These are phyloP conservation scores for Diutina scorzettiae DNA, from an alignment of 1,139 yeast species.

Conservation along the genomic window DNA sequence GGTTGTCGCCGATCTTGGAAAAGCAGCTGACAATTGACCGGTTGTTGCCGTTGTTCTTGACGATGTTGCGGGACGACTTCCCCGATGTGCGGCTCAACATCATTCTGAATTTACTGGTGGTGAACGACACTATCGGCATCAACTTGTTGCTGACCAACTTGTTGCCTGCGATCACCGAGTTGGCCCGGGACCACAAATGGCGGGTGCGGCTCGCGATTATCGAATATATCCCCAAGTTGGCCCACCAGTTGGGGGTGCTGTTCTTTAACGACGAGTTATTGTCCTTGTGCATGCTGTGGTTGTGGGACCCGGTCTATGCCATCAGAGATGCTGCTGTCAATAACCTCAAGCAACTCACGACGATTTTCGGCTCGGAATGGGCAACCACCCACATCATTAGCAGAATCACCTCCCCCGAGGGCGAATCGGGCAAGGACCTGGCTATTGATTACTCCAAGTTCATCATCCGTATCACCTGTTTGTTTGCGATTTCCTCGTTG, in stretches of 20 bases:
- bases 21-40: conserved; percentile 76
- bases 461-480: conserved; percentile 82
- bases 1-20: conserved; percentile 77
- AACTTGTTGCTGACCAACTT: conserved; percentile 75
- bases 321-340: conserved; percentile 93
- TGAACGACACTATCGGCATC: conserved; percentile 90
- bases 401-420: conserved; percentile 38
- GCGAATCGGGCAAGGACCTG: conserved; percentile 10
- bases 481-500: conserved; percentile 75
- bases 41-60: conserved; percentile 76
- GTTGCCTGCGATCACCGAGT: conserved; percentile 90
- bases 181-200: conserved; percentile 97
- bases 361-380: conserved; percentile 90
- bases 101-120: conserved; percentile 82
- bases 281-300: conserved; percentile 87
- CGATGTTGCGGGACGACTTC: conserved; percentile 92
- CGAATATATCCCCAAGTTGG: conserved; percentile 89
- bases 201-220: conserved; percentile 94
- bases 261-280: conserved; percentile 90
- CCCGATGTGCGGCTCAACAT: conserved; percentile 94
- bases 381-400: conserved; percentile 75
- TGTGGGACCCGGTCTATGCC: conserved; percentile 96
- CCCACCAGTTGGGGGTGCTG: conserved; percentile 89
- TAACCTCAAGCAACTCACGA: conserved; percentile 68
- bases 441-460: conserved; percentile 51